Evolutionary conservation across 768 basidiomycete species (phyloP).

Genomic region (Lactarius hengduanensis): DNA sequence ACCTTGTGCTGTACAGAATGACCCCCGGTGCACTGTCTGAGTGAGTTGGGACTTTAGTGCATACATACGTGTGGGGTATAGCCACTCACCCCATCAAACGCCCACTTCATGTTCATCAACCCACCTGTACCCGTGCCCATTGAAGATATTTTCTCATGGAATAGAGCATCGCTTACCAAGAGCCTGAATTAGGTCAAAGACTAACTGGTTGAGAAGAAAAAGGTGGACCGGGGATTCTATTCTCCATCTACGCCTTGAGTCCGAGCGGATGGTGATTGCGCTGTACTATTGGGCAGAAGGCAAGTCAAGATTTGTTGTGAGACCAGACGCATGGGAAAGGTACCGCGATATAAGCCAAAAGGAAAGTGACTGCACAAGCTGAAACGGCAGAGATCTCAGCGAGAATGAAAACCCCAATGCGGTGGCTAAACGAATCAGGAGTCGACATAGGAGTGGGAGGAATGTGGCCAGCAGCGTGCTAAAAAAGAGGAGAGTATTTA

Average conservation of each 20-base stretch:
- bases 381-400: conserved; percentile 33
- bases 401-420: conserved; percentile 32
- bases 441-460: conserved; percentile 6
- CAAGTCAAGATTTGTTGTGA: neutral
- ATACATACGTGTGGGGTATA: neutral
- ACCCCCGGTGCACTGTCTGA: conserved; percentile 7
- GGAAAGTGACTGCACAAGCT: conserved; percentile 28
- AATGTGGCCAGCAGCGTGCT: neutral
- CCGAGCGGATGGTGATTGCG: conserved; percentile 25
- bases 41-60: neutral
- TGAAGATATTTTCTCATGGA: neutral
- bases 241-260: conserved; percentile 26
- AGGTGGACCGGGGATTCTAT: conserved; percentile 33
- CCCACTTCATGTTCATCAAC: conserved; percentile 40
- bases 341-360: conserved; percentile 33
- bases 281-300: conserved; percentile 26
- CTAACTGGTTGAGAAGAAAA: conserved; percentile 34
- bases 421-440: conserved; percentile 22
- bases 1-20: conserved; percentile 26
- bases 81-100: conserved; percentile 36
- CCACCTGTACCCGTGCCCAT: conserved; percentile 34
- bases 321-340: conserved; percentile 8
- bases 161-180: conserved; percentile 26
- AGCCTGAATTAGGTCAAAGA: conserved; percentile 35
- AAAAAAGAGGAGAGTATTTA: neutral